Evolutionary conservation across 108 stramenopile genomes (phyloP).

Genomic region (Nitzschia putrida): DNA sequence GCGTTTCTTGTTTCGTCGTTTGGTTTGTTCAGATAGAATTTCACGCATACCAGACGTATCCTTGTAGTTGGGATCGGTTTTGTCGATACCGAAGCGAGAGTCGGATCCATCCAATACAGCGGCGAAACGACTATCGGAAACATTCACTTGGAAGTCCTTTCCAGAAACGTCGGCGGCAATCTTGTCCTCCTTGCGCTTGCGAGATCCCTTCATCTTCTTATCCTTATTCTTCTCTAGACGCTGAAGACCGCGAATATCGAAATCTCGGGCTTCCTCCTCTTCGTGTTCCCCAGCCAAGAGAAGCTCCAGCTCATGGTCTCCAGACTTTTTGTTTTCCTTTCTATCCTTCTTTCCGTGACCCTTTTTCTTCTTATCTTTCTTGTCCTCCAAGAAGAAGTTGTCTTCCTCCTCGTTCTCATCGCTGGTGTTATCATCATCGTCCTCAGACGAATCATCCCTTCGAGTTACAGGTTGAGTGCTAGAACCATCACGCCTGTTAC

Average conservation of each 20-base stretch:
- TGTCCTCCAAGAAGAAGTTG: slow-evolving; percentile 49
- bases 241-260: slow-evolving; percentile 81
- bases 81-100: slow-evolving; percentile 91
- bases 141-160: slow-evolving; percentile 80
- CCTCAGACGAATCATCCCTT: slow-evolving; percentile 16
- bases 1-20: slow-evolving; percentile 76
- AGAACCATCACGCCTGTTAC: slow-evolving; percentile 22
- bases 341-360: neutral
- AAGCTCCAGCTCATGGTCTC: slow-evolving; percentile 64
- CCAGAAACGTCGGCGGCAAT: slow-evolving; percentile 72
- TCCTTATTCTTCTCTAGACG: slow-evolving; percentile 76
- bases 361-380: slow-evolving; percentile 9
- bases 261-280: slow-evolving; percentile 73
- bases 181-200: slow-evolving; percentile 81
- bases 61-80: slow-evolving; percentile 82
- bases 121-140: slow-evolving; percentile 82
- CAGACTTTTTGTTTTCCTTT: slow-evolving; percentile 16
- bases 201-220: slow-evolving; percentile 75
- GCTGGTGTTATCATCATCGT: slow-evolving; percentile 25
- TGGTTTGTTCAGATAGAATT: slow-evolving; percentile 79
- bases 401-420: slow-evolving; percentile 39
- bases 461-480: neutral
- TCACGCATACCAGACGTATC: slow-evolving; percentile 89
- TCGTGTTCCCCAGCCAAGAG: slow-evolving; percentile 81
- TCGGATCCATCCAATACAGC: slow-evolving; percentile 88